A percentile compares a stretch with the other conserved stretches of the same genome.
Conservation (phyloP, 164 flowering plant species). For the Berberis thunbergii region DNA sequence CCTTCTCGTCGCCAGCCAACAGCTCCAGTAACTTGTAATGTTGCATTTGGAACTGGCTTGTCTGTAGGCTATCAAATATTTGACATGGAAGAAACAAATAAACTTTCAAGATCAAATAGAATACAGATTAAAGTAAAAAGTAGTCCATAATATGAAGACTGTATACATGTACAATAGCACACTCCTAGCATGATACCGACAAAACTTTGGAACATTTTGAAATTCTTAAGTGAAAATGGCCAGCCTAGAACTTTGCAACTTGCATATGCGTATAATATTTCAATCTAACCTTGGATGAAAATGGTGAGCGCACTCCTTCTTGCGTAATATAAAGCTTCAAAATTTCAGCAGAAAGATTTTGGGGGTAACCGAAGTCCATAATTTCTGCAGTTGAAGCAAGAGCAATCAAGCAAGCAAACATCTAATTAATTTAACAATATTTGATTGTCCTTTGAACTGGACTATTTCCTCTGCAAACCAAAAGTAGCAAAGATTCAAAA, state of each 20-base stretch:
- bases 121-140: too few relatives aligned
- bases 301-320: constrained; percentile 98
- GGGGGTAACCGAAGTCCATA: constrained; percentile 99
- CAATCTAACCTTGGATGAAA: constrained; percentile 78
- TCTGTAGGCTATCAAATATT: constrained; percentile 51
- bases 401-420: background rate
- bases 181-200: too few relatives aligned
- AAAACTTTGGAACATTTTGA: too few relatives aligned
- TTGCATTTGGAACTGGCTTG: constrained; percentile 96
- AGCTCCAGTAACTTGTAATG: constrained; percentile 99
- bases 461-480: too few relatives aligned
- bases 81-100: background rate
- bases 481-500: too few relatives aligned
- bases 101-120: too few relatives aligned
- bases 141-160: too few relatives aligned
- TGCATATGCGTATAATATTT: background rate
- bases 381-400: constrained; percentile 55
- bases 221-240: background rate
- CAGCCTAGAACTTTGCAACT: background rate
- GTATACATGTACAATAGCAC: too few relatives aligned
- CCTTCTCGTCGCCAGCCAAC: constrained; percentile 99
- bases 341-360: constrained; percentile 96
- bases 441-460: too few relatives aligned
- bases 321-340: constrained; percentile 97
- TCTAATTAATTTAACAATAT: background rate